A percentile compares a stretch with the other conserved stretches of the same genome.
Evolutionary conservation across 1,139 yeast genomes (phyloP).

Genomic region (Entelexis paramagnoliae): DNA sequence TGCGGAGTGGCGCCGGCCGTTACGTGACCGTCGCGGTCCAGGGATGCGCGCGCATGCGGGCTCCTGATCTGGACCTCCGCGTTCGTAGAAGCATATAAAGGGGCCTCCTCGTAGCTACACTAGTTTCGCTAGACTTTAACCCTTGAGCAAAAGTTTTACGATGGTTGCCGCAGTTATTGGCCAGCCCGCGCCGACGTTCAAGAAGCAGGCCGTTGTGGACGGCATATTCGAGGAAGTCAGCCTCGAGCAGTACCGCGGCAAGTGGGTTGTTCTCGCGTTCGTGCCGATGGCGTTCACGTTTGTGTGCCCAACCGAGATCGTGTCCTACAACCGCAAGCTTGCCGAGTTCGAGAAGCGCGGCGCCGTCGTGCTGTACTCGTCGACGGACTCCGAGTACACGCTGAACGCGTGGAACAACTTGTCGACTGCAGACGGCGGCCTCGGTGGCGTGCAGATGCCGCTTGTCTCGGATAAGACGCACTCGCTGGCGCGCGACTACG

Average conservation of each 20-base stretch:
- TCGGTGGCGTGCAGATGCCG: conserved; percentile 90
- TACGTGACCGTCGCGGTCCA: no score
- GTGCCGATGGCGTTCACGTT: conserved; percentile 98
- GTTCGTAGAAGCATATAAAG: background rate
- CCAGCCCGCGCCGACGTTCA: conserved; percentile 73
- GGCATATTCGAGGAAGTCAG: conserved; percentile 92
- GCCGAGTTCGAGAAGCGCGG: conserved; percentile 80
- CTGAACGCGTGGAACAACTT: conserved; percentile 96
- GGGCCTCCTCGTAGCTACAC: no score
- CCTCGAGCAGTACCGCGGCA: conserved; percentile 90
- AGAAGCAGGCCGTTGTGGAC: conserved; percentile 91
- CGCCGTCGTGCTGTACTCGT: conserved; percentile 84
- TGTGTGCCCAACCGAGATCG: conserved; percentile 97
- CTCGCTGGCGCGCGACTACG: conserved; percentile 86
- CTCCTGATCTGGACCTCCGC: background rate
- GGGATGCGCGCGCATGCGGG: no score
- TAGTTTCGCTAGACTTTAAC: background rate
- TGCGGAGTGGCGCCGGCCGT: no score
- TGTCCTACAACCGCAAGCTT: conserved; percentile 94
- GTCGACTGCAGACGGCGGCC: conserved; percentile 95
- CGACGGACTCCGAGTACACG: conserved; percentile 96
- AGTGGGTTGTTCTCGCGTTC: conserved; percentile 94
- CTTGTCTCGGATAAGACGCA: conserved; percentile 95
- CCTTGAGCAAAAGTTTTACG: background rate
- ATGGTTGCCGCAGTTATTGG: conserved; percentile 21